Conservation (phyloP, 345 rosid genomes). For the Anacardium occidentale region DNA sequence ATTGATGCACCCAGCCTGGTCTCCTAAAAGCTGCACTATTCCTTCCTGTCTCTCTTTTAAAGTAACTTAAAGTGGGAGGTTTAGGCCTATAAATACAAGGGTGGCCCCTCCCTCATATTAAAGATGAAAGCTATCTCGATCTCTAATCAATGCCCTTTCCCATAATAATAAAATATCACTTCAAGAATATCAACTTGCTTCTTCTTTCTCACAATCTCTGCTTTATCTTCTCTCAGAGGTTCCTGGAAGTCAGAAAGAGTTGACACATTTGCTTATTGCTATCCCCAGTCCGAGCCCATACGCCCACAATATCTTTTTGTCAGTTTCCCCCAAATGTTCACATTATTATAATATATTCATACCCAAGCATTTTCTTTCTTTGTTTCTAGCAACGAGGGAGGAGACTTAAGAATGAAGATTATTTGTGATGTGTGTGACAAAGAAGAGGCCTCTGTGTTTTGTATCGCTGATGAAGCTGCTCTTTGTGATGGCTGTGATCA, state of each 20-base stretch:
- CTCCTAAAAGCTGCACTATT: no score
- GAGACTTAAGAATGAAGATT: slow-evolving; percentile 46
- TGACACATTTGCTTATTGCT: slow-evolving; percentile 4
- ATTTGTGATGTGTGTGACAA: slow-evolving; percentile 68
- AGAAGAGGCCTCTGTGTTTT: slow-evolving; percentile 57
- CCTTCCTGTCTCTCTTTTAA: no score
- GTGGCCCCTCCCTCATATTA: slow-evolving; percentile 11
- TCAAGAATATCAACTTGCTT: slow-evolving; percentile 22
- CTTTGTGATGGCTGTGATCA: slow-evolving; percentile 68
- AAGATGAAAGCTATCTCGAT: slow-evolving; percentile 6
- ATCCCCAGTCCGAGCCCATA: slow-evolving; percentile 20
- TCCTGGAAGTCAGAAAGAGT: slow-evolving; percentile 22
- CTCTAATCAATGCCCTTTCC: neutral
- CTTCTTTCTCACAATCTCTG: neutral
- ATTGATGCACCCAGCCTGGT: no score
- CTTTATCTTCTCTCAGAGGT: slow-evolving; percentile 24
- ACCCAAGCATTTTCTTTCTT: neutral
- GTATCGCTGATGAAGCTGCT: slow-evolving; percentile 81
- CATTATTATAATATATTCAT: neutral
- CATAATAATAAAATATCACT: neutral
- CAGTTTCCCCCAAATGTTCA: neutral
- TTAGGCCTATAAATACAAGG: slow-evolving; percentile 16
- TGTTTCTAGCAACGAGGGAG: neutral
- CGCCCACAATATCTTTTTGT: slow-evolving; percentile 31
- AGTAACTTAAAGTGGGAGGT: neutral